Evolutionary conservation across 441 rosid genomes (phyloP).

Genomic region (Croton setiger): DNA sequence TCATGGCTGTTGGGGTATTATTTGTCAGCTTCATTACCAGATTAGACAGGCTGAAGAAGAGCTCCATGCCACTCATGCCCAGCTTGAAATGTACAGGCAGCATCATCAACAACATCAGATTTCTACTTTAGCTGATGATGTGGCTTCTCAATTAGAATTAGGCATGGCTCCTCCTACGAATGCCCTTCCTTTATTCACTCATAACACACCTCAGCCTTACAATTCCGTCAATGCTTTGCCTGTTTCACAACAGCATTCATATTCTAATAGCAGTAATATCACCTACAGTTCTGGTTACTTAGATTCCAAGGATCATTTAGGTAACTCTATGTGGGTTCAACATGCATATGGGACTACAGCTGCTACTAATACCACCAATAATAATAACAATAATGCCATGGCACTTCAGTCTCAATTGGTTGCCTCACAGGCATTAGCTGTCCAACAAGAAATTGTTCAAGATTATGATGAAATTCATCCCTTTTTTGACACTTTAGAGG

Average conservation of each 20-base stretch:
- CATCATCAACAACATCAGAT: constrained; percentile 37
- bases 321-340: constrained; percentile 41
- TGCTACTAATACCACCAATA: constrained; percentile 21
- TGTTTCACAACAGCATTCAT: constrained; percentile 34
- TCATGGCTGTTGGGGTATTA: constrained; percentile 67
- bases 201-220: constrained; percentile 26
- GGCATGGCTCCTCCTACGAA: constrained; percentile 66
- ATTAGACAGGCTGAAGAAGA: constrained; percentile 57
- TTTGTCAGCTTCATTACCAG: constrained; percentile 41
- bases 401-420: constrained; percentile 53
- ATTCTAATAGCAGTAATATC: constrained; percentile 28
- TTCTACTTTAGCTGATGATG: constrained; percentile 35
- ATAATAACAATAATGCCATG: constrained; percentile 29
- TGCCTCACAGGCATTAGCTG: constrained; percentile 36
- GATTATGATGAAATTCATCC: constrained; percentile 74
- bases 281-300: constrained; percentile 33
- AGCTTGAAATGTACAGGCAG: constrained; percentile 52
- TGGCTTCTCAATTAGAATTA: constrained; percentile 62
- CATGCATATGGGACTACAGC: constrained; percentile 24
- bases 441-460: constrained; percentile 48
- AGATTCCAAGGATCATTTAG: constrained; percentile 42
- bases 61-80: constrained; percentile 43
- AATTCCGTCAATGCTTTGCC: constrained; percentile 24
- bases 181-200: constrained; percentile 34
- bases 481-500: constrained; percentile 73